Evolutionary conservation across 1,284 basidiomycete genomes (phyloP).

Genomic region (Vanrija pseudolonga): DNA sequence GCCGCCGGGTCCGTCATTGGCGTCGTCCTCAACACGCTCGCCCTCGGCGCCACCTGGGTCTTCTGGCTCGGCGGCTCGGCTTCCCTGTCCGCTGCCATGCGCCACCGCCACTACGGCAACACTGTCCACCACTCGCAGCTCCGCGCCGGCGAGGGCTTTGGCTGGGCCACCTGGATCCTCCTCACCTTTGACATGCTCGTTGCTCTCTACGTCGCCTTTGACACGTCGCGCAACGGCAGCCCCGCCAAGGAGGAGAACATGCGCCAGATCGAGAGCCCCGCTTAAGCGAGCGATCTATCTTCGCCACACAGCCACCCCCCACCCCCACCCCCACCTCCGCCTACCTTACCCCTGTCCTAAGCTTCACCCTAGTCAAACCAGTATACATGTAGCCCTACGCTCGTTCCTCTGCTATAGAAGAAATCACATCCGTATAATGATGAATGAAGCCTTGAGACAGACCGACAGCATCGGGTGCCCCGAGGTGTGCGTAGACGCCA

Average conservation of each 20-base stretch:
- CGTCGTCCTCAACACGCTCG: conserved; percentile 45
- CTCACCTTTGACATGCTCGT: conserved; percentile 35
- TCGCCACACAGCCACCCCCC: too few species aligned
- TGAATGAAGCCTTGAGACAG: too few species aligned
- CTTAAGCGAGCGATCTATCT: neutral
- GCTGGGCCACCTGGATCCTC: conserved; percentile 49
- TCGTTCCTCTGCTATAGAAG: too few species aligned
- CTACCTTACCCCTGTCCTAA: too few species aligned
- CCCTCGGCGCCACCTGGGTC: conserved; percentile 47
- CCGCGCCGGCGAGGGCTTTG: conserved; percentile 47
- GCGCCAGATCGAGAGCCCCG: neutral
- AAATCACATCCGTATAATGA: too few species aligned
- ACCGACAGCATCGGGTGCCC: too few species aligned
- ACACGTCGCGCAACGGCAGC: conserved; percentile 39
- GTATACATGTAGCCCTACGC: too few species aligned
- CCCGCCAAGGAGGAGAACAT: neutral
- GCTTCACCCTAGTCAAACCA: too few species aligned
- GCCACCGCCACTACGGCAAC: conserved; percentile 40
- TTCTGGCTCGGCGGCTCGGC: conserved; percentile 49
- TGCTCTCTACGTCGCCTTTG: conserved; percentile 30
- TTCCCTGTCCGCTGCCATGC: conserved; percentile 40
- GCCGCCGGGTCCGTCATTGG: conserved; percentile 20
- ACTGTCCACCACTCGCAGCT: conserved; percentile 42
- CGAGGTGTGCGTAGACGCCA: too few species aligned
- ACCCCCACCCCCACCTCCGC: too few species aligned